phyloP scores from a whole-genome alignment of 1,139 yeast species.

The Eremothecium coryli region DNA sequence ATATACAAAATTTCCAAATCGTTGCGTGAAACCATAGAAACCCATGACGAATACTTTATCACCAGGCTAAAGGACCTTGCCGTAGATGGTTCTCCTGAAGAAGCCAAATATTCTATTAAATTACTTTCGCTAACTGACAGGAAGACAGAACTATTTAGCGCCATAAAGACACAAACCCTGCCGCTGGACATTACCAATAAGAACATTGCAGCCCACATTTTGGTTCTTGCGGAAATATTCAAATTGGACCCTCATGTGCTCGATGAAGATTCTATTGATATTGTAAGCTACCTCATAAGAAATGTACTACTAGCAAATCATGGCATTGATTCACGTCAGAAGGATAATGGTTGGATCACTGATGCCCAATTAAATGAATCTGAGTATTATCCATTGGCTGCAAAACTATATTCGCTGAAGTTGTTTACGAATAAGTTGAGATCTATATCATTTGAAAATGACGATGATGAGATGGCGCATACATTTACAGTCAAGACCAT shows the following conservation, averaged over 20 bases:
- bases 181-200: constrained; percentile 39
- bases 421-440: constrained; percentile 57
- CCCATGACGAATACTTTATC: constrained; percentile 32
- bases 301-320: constrained; percentile 48
- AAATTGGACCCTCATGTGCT: constrained; percentile 43
- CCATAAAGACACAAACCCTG: constrained; percentile 37
- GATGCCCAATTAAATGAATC: constrained; percentile 37
- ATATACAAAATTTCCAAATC: constrained; percentile 49
- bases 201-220: constrained; percentile 46
- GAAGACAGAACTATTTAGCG: constrained; percentile 28
- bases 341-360: constrained; percentile 41
- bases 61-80: constrained; percentile 40
- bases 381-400: constrained; percentile 31
- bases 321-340: constrained; percentile 25
- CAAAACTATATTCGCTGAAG: constrained; percentile 48
- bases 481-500: constrained; percentile 52
- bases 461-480: constrained; percentile 27
- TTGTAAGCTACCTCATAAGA: constrained; percentile 54
- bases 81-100: constrained; percentile 45
- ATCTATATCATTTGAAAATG: constrained; percentile 33
- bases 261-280: constrained; percentile 46
- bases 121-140: constrained; percentile 44
- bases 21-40: constrained; percentile 23
- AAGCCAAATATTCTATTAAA: constrained; percentile 59
- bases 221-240: constrained; percentile 55